phyloP scores from a whole-genome alignment of 768 basidiomycete species.

The Gyrodon lividus region DNA sequence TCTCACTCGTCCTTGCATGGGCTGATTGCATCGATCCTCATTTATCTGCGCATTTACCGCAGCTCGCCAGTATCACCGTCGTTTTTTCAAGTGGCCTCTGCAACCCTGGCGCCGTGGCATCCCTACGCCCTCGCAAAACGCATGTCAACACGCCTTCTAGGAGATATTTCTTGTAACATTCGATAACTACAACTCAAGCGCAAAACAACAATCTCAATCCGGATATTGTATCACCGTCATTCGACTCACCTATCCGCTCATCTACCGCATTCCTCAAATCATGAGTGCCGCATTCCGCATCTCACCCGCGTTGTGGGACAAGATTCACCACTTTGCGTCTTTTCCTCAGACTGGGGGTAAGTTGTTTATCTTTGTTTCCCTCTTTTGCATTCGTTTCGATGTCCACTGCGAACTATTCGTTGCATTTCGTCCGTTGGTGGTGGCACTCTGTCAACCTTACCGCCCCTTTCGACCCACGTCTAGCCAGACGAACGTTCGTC shows the following conservation, averaged over 20 bases:
- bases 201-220: neutral
- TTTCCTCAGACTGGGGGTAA: slow-evolving; percentile 91
- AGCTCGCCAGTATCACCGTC: neutral
- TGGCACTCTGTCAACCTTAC: too few species aligned
- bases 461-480: too few species aligned
- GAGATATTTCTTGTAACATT: neutral
- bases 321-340: slow-evolving; percentile 85
- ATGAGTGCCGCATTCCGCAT: slow-evolving; percentile 64
- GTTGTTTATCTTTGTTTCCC: slow-evolving; percentile 21
- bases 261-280: neutral
- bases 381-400: neutral
- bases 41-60: neutral
- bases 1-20: slow-evolving; percentile 11
- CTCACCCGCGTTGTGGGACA: slow-evolving; percentile 79
- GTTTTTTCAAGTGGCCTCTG: neutral
- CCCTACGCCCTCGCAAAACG: slow-evolving; percentile 20
- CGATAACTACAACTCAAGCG: slow-evolving; percentile 11
- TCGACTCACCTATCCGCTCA: too few species aligned
- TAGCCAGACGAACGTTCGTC: neutral
- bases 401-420: neutral
- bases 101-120: slow-evolving; percentile 25
- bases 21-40: slow-evolving; percentile 10
- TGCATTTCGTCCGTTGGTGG: too few species aligned
- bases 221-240: neutral
- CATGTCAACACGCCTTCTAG: slow-evolving; percentile 16